Base-by-base conservation (phyloP, 345 rosid genomes). In the Arabis alpina region DNA sequence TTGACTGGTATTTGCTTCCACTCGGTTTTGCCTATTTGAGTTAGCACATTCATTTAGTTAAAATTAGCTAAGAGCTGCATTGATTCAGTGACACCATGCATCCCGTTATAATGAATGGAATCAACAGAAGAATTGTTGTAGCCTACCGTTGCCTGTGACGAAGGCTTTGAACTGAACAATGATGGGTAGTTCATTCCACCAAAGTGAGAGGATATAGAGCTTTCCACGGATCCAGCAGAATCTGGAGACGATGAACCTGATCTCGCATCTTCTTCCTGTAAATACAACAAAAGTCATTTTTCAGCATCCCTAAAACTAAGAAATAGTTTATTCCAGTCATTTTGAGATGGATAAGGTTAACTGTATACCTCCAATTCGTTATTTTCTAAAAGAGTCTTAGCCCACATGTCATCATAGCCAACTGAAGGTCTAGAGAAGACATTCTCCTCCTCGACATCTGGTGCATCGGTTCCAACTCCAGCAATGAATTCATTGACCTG, bases 381-480 rank as follows among this genome's bases (percentile, higher is more conserved):
- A 75, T 85, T 71, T 75, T 92, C 99, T 71, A 95, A 77, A 55
- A 95, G 93, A 54, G 98, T 82, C 86, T 95, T 95, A 13, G 99
- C 98, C 98, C 99, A 95, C 96, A 95, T 90, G 84, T 95, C 98
- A 76, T 95, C 99, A 76, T 95, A 95, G 63, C 98, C 91, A 70
- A 92, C 89, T 47, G 98, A 92, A 70, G 92, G 88, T 80, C 96
- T 86, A 51, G 98, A 84, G 64, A 84, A 68, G 43, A 88, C 82
- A 73, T 90, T 90, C 78, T 93, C 97, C 73, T 94, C 98, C 54
- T 95, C 98, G 68, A 95, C 99, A 82, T 95, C 99, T 6, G 99
- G 99, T 61, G 99, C 98, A 81, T 95, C 99, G 19, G 99, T 92
- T 77, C 99, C 97, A 47, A 89, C 93, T 76, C 99, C 98, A 66